Percentiles rank a stretch among this genome's conserved stretches.
Evolutionary conservation across 2,329 filamentous ascomycete species (phyloP).

Genomic region (Pseudocercospora fuligena): DNA sequence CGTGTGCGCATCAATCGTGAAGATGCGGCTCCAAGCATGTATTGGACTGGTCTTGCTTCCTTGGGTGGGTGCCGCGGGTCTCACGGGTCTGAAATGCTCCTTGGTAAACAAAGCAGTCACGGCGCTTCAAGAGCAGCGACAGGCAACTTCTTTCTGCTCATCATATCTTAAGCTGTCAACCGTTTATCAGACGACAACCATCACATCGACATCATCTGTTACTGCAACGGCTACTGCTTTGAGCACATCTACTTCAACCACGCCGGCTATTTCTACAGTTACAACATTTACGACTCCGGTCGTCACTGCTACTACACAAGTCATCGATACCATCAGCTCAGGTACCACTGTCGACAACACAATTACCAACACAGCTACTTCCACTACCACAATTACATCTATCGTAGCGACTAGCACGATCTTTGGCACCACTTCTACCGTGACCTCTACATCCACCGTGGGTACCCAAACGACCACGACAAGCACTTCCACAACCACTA

Average conservation of each 20-base stretch:
- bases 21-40: no score
- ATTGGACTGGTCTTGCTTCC: neutral
- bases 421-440: neutral
- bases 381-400: neutral
- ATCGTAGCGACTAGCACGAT: neutral
- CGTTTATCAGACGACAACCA: neutral
- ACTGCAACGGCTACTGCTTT: neutral
- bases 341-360: neutral
- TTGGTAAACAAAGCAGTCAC: neutral
- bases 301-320: neutral
- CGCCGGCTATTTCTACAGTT: neutral
- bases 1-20: no score
- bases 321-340: neutral
- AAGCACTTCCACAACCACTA: neutral
- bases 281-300: neutral
- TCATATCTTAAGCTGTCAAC: neutral
- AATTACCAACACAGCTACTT: neutral
- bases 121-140: neutral
- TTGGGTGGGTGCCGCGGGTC: neutral
- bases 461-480: neutral
- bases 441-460: neutral
- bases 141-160: neutral
- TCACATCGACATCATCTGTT: neutral
- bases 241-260: neutral
- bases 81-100: neutral